Evolutionary conservation across 805 yeast genomes (phyloP).

Genomic region (Metschnikowia cubensis): DNA sequence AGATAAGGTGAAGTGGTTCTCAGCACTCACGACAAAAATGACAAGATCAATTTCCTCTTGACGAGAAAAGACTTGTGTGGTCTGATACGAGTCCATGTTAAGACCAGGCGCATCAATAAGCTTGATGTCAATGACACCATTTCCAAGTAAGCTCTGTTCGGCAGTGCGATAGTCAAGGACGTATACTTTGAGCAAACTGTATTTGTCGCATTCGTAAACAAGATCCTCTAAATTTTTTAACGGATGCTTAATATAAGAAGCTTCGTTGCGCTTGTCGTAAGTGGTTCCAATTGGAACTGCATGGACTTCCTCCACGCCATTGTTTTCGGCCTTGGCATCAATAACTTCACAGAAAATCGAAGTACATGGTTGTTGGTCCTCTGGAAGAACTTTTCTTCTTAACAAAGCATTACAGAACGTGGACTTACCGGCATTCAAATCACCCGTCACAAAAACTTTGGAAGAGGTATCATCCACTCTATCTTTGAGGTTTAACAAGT

Average conservation of each 20-base stretch:
- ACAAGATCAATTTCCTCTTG: constrained; percentile 97
- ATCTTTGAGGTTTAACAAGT: constrained; percentile 65
- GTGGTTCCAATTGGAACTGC: constrained; percentile 63
- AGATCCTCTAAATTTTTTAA: constrained; percentile 60
- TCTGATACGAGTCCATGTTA: constrained; percentile 87
- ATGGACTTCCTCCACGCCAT: constrained; percentile 83
- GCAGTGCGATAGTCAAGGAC: constrained; percentile 69
- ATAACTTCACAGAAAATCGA: constrained; percentile 92
- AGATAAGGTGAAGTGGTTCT: constrained; percentile 89
- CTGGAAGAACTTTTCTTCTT: constrained; percentile 76
- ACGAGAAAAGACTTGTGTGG: constrained; percentile 90
- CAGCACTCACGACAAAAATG: constrained; percentile 93
- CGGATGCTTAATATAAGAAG: constrained; percentile 56
- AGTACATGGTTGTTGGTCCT: constrained; percentile 97
- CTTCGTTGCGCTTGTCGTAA: constrained; percentile 54
- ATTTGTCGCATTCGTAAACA: constrained; percentile 71
- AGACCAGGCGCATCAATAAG: constrained; percentile 97
- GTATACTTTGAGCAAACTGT: constrained; percentile 72
- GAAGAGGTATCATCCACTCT: constrained; percentile 90
- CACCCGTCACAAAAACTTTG: constrained; percentile 95
- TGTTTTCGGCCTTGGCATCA: constrained; percentile 69
- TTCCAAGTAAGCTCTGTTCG: constrained; percentile 68
- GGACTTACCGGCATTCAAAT: constrained; percentile 93
- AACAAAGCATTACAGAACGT: constrained; percentile 90
- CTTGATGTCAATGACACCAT: constrained; percentile 89